These are phyloP conservation scores for Lotmaria passim DNA, from an alignment of 208 protist species.

Conservation along the genomic window DNA sequence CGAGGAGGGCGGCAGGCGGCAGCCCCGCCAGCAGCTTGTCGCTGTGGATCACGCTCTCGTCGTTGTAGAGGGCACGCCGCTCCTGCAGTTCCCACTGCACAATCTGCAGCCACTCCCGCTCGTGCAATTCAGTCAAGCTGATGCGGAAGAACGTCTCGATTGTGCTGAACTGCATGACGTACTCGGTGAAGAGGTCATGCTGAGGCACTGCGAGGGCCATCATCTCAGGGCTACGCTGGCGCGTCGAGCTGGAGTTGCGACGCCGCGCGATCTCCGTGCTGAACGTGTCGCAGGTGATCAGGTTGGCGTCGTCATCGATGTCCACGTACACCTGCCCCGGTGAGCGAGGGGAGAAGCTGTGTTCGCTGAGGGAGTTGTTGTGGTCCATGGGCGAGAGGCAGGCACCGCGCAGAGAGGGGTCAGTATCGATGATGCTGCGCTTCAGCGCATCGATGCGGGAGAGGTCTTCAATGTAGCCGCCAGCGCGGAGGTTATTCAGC, in stretches of 20 bases:
- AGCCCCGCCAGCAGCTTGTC: constrained; percentile 44
- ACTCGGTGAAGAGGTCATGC: constrained; percentile 50
- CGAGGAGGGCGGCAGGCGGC: constrained; percentile 36
- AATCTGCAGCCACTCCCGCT: constrained; percentile 69
- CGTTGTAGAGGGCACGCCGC: constrained; percentile 25
- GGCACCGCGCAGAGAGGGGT: constrained; percentile 4
- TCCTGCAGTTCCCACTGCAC: constrained; percentile 52
- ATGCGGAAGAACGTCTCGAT: constrained; percentile 68
- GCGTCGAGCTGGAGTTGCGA: not conserved
- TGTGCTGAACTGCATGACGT: constrained; percentile 48
- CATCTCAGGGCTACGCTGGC: not conserved
- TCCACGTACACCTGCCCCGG: constrained; percentile 5
- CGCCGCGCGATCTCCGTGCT: constrained; percentile 10
- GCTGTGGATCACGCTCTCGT: constrained; percentile 16
- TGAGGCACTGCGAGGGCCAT: not conserved
- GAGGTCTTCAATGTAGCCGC: constrained; percentile 30
- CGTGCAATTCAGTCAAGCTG: constrained; percentile 52
- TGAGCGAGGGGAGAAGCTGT: constrained; percentile 7
- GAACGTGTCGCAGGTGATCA: constrained; percentile 43
- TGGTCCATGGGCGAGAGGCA: not conserved
- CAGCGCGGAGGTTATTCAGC: constrained; percentile 48
- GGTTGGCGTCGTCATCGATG: constrained; percentile 33
- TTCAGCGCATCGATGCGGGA: constrained; percentile 34
- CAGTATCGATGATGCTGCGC: constrained; percentile 25
- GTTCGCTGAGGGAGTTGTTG: constrained; percentile 1